A percentile compares a stretch with the other conserved stretches of the same genome.
Evolutionary conservation across 129 eudicot species (phyloP).

Genomic region (Saposhnikovia divaricata): DNA sequence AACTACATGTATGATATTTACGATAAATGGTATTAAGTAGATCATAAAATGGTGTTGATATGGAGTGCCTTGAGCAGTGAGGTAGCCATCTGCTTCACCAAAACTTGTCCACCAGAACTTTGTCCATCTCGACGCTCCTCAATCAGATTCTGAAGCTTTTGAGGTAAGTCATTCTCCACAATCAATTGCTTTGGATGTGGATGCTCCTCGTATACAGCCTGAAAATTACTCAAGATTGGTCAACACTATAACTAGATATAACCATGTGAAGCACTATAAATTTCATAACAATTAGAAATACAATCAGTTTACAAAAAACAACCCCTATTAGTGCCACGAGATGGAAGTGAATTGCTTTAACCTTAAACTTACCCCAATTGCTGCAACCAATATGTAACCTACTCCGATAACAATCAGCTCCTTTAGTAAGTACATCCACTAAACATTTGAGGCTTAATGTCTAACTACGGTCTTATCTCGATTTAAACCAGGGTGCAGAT

Average conservation of each 20-base stretch:
- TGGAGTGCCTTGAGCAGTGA: conserved; percentile 95
- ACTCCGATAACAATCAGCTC: background rate
- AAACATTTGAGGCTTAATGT: background rate
- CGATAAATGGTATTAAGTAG: background rate
- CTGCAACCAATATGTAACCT: background rate
- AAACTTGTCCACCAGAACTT: conserved; percentile 89
- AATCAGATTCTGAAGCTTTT: conserved; percentile 78
- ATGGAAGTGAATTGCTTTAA: no score
- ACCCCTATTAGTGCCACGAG: background rate
- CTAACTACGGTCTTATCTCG: background rate
- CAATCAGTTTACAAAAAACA: background rate
- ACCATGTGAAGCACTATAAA: background rate
- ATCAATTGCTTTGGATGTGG: conserved; percentile 93
- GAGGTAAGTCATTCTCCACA: conserved; percentile 92
- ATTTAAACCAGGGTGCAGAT: background rate
- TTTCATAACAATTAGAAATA: background rate
- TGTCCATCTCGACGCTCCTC: conserved; percentile 99
- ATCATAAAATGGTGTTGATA: conserved; percentile 79
- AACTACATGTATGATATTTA: conserved; percentile 8
- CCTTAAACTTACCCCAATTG: background rate
- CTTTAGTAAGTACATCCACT: background rate
- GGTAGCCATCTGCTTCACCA: conserved; percentile 99
- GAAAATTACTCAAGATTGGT: conserved; percentile 12
- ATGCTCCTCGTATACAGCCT: conserved; percentile 99
- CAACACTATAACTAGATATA: background rate